Conservation (phyloP, 2,329 filamentous ascomycete genomes). For the Aureobasidium melanogenum region DNA sequence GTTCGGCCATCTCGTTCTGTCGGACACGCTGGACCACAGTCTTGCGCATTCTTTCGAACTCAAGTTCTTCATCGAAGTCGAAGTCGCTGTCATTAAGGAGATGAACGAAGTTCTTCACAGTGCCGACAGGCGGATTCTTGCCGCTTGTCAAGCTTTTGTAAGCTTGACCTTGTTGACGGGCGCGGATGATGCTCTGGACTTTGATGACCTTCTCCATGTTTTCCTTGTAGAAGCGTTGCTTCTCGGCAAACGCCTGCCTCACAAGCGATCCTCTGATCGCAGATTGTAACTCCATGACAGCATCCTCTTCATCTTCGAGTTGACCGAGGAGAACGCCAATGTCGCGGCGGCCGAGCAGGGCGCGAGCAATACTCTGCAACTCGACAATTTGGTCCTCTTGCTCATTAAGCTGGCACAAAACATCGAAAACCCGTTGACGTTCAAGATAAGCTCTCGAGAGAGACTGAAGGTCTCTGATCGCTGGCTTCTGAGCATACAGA, state of each 20-base stretch:
- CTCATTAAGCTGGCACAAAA: slow-evolving; percentile 62
- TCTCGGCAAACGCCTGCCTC: slow-evolving; percentile 68
- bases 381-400: slow-evolving; percentile 58
- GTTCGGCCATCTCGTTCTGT: slow-evolving; percentile 92
- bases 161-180: slow-evolving; percentile 90
- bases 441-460: slow-evolving; percentile 56
- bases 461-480: slow-evolving; percentile 57
- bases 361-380: slow-evolving; percentile 68
- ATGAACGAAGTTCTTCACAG: slow-evolving; percentile 97
- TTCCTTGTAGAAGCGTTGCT: slow-evolving; percentile 79
- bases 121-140: slow-evolving; percentile 92
- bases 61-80: slow-evolving; percentile 96
- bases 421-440: slow-evolving; percentile 50
- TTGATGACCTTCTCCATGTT: slow-evolving; percentile 99
- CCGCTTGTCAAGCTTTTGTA: slow-evolving; percentile 95
- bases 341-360: slow-evolving; percentile 66
- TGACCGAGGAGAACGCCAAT: slow-evolving; percentile 67
- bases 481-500: slow-evolving; percentile 49
- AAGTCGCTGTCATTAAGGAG: slow-evolving; percentile 97
- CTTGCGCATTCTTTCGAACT: slow-evolving; percentile 90
- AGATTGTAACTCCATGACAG: slow-evolving; percentile 65
- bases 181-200: slow-evolving; percentile 92
- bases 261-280: slow-evolving; percentile 65
- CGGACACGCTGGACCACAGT: slow-evolving; percentile 95
- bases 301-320: slow-evolving; percentile 75